Evolutionary conservation across 257 asterid genomes (phyloP).

Genomic region (Buddleja alternifolia): DNA sequence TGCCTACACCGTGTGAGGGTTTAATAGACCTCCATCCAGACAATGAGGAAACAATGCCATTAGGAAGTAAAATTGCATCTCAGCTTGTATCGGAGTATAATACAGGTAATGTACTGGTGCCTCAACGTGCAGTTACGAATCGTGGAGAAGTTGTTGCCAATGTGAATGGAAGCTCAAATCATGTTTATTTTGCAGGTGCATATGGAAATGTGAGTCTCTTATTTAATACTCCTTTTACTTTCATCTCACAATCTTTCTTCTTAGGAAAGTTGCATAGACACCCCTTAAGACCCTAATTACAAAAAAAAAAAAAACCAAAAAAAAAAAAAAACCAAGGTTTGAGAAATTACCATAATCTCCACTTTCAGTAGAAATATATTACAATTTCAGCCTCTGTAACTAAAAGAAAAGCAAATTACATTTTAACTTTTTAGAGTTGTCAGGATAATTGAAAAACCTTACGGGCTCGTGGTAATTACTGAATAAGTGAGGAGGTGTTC

Average conservation of each 20-base stretch:
- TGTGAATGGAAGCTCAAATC: constrained; percentile 17
- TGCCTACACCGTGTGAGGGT: constrained; percentile 32
- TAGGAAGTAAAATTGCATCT: constrained; percentile 41
- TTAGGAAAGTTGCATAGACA: too few species aligned
- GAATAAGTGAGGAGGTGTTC: too few species aligned
- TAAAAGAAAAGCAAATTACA: too few species aligned
- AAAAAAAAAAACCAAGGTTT: too few species aligned
- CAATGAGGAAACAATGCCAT: constrained; percentile 5
- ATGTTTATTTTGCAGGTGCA: constrained; percentile 16
- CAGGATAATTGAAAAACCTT: too few species aligned
- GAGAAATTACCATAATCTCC: too few species aligned
- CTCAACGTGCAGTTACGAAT: constrained; percentile 35
- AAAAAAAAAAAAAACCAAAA: too few species aligned
- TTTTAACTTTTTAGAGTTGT: too few species aligned
- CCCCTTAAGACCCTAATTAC: too few species aligned
- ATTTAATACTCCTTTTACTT: not conserved
- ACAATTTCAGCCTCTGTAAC: too few species aligned
- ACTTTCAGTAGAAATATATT: too few species aligned
- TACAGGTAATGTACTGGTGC: constrained; percentile 33
- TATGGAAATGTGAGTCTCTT: constrained; percentile 35
- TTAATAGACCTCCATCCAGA: constrained; percentile 34
- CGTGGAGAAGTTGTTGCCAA: constrained; percentile 22
- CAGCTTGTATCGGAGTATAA: constrained; percentile 56
- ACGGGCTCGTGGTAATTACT: too few species aligned
- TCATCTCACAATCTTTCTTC: not conserved